Conservation (phyloP, 176 grass and related monocot species). For the Canna indica region DNA sequence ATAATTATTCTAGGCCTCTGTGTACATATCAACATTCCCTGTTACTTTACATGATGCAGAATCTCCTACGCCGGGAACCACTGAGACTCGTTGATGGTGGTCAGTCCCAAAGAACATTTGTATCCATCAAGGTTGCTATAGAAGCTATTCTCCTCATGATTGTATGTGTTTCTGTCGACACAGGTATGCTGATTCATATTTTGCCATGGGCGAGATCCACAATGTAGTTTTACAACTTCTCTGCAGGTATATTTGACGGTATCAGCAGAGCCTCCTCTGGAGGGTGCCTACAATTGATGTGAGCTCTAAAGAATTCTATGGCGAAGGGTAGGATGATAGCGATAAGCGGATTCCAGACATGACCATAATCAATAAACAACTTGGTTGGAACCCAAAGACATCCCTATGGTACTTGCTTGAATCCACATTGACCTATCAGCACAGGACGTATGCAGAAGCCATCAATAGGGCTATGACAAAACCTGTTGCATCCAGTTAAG, state of each 20-base stretch:
- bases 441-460: slow-evolving; percentile 91
- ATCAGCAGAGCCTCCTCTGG: slow-evolving; percentile 56
- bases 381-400: slow-evolving; percentile 95
- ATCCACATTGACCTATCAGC: slow-evolving; percentile 81
- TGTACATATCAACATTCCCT: slow-evolving; percentile 2
- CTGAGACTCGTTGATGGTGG: slow-evolving; percentile 91
- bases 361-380: slow-evolving; percentile 87
- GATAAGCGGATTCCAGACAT: slow-evolving; percentile 86
- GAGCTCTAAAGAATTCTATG: slow-evolving; percentile 82
- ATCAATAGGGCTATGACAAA: slow-evolving; percentile 61
- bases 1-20: too few relatives aligned
- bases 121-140: slow-evolving; percentile 95
- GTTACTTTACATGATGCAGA: slow-evolving; percentile 29
- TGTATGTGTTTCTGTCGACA: slow-evolving; percentile 39
- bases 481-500: slow-evolving; percentile 52
- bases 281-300: slow-evolving; percentile 64
- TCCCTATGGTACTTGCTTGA: slow-evolving; percentile 77
- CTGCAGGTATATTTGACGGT: slow-evolving; percentile 69
- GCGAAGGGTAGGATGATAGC: slow-evolving; percentile 94
- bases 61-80: slow-evolving; percentile 76
- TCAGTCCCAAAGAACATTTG: slow-evolving; percentile 82
- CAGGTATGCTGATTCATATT: slow-evolving; percentile 19
- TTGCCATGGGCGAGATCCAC: neutral
- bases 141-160: slow-evolving; percentile 97
- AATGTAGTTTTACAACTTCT: too few relatives aligned